Percentiles rank a stretch among this genome's conserved stretches.
phyloP scores from a whole-genome alignment of 768 basidiomycete species.

The Exsudoporus frostii region DNA sequence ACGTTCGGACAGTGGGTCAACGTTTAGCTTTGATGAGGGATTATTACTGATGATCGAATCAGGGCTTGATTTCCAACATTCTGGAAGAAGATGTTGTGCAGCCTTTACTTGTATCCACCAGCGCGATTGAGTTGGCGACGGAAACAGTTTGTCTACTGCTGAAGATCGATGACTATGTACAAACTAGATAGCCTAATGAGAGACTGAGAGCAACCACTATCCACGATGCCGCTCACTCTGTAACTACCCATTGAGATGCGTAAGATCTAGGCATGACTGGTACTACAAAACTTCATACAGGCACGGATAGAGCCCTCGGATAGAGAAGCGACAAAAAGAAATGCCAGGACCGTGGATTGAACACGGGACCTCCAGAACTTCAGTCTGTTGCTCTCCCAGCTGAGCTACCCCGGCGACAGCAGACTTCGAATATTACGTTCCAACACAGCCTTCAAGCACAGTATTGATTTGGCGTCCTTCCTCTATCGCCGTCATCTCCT shows the following conservation, averaged over 20 bases:
- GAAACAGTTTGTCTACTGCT: conserved; percentile 96
- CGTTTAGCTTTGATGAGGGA: not conserved
- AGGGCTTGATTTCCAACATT: conserved; percentile 97
- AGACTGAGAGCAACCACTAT: not conserved
- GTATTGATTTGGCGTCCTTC: not conserved
- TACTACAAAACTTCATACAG: not conserved
- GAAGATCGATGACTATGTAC: conserved; percentile 94
- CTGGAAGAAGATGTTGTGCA: conserved; percentile 97
- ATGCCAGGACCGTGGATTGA: conserved; percentile 77
- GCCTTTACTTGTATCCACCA: conserved; percentile 91
- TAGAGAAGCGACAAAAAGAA: conserved; percentile 17
- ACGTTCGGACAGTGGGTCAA: conserved; percentile 83
- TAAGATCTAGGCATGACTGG: not conserved
- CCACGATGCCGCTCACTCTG: not conserved
- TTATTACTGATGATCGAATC: conserved; percentile 8
- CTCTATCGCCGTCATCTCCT: not conserved
- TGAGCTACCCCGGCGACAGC: conserved; percentile 59
- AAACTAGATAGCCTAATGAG: conserved; percentile 61
- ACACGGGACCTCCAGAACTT: conserved; percentile 78
- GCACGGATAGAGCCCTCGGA: not conserved
- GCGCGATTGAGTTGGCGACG: conserved; percentile 90
- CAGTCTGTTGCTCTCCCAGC: conserved; percentile 77
- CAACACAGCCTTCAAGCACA: not conserved
- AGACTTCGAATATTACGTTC: rapidly evolving
- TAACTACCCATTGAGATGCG: not conserved